phyloP scores from a whole-genome alignment of 306 rosid genomes.

The Castanospermum australe region DNA sequence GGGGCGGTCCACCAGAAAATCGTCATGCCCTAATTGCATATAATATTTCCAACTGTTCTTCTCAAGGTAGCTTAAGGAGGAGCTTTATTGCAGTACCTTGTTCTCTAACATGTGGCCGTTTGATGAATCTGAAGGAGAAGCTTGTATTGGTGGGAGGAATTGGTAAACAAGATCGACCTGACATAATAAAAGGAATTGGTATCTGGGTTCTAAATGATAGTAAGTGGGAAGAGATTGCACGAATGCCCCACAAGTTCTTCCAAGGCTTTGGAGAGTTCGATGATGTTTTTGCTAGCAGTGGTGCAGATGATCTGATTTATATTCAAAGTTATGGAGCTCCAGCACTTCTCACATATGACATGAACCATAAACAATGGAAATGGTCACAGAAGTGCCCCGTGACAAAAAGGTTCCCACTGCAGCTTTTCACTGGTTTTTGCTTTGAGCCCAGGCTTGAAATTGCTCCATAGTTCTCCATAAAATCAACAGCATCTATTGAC shows the following conservation, averaged over 20 bases:
- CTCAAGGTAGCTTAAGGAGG: slow-evolving; percentile 48
- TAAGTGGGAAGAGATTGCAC: slow-evolving; percentile 76
- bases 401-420: slow-evolving; percentile 77
- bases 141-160: slow-evolving; percentile 97
- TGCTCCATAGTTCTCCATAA: slow-evolving; percentile 51
- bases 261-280: slow-evolving; percentile 94
- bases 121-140: slow-evolving; percentile 82
- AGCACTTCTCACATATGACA: slow-evolving; percentile 66
- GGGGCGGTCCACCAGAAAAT: slow-evolving; percentile 47
- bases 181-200: slow-evolving; percentile 87
- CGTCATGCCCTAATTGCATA: slow-evolving; percentile 70
- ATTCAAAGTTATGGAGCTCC: slow-evolving; percentile 96
- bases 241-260: slow-evolving; percentile 89
- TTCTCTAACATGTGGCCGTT: slow-evolving; percentile 83
- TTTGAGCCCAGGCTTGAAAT: slow-evolving; percentile 87
- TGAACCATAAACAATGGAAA: slow-evolving; percentile 70
- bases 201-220: slow-evolving; percentile 73
- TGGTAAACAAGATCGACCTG: slow-evolving; percentile 77
- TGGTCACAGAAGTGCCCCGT: slow-evolving; percentile 96
- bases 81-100: slow-evolving; percentile 72
- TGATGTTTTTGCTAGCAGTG: slow-evolving; percentile 92
- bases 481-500: slow-evolving; percentile 24
- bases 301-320: slow-evolving; percentile 73
- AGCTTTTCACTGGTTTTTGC: slow-evolving; percentile 89
- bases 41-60: slow-evolving; percentile 46